Conservation (phyloP, 306 rosid genomes). For the Mucuna pruriens region DNA sequence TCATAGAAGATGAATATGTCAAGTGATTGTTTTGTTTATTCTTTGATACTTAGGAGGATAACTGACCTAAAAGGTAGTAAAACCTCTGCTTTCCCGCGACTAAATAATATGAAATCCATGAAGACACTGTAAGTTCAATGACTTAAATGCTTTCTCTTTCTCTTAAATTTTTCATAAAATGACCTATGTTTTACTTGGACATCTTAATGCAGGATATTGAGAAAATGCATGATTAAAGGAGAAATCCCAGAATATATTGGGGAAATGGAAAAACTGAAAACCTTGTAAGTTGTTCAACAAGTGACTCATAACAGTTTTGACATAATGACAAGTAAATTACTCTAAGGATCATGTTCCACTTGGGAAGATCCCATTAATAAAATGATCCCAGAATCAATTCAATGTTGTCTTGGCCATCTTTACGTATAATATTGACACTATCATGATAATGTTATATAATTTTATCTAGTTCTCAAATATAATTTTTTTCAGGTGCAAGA, state of each 20-base stretch:
- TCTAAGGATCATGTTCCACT: slow-evolving; percentile 3
- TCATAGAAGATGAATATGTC: slow-evolving; percentile 32
- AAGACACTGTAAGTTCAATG: slow-evolving; percentile 78
- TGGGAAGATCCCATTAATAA: not conserved
- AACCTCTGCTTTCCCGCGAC: slow-evolving; percentile 65
- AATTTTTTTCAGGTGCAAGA: not conserved
- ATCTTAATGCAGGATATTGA: slow-evolving; percentile 62
- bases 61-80: slow-evolving; percentile 64
- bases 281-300: slow-evolving; percentile 62
- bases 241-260: slow-evolving; percentile 69
- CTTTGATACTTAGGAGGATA: slow-evolving; percentile 77
- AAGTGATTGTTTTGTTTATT: slow-evolving; percentile 36
- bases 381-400: not conserved
- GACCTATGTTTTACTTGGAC: slow-evolving; percentile 23
- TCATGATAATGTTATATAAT: not conserved
- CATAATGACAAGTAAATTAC: not conserved
- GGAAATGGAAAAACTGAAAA: slow-evolving; percentile 60
- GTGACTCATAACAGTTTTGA: slow-evolving; percentile 4
- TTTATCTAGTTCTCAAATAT: not conserved
- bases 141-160: slow-evolving; percentile 29
- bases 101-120: slow-evolving; percentile 64
- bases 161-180: slow-evolving; percentile 31
- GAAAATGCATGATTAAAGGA: slow-evolving; percentile 72
- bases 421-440: not conserved
- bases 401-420: not conserved